Evolutionary conservation across 2,329 filamentous ascomycete species (phyloP).

Genomic region (Ophiosphaerella korrae): DNA sequence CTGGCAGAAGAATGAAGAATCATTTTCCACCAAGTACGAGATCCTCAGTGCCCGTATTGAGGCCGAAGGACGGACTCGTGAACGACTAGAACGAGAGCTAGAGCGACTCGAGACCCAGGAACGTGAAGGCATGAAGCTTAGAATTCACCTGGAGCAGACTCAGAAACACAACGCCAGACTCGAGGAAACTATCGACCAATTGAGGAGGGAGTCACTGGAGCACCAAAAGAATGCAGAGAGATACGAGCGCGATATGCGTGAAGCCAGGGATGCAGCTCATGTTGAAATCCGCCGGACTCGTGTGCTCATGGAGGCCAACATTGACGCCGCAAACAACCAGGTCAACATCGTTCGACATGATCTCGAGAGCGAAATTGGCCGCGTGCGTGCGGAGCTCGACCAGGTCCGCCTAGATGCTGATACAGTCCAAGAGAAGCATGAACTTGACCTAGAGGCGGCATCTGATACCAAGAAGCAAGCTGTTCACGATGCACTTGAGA

Average conservation of each 20-base stretch:
- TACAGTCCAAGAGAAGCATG: conserved; percentile 77
- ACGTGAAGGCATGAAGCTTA: conserved; percentile 76
- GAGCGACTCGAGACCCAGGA: conserved; percentile 61
- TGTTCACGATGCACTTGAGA: conserved; percentile 59
- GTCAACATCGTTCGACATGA: conserved; percentile 82
- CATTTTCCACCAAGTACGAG: conserved; percentile 60
- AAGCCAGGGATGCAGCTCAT: conserved; percentile 78
- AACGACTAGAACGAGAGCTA: conserved; percentile 54
- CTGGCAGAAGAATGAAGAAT: conserved; percentile 71
- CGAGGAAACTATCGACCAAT: conserved; percentile 58
- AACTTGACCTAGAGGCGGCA: conserved; percentile 83
- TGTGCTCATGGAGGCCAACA: conserved; percentile 76
- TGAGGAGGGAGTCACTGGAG: conserved; percentile 70
- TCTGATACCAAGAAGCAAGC: conserved; percentile 69
- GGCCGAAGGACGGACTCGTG: conserved; percentile 50
- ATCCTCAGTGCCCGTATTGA: conserved; percentile 59
- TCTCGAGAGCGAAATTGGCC: conserved; percentile 77
- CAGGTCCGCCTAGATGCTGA: conserved; percentile 79
- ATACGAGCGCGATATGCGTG: conserved; percentile 81
- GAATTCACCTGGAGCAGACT: conserved; percentile 70
- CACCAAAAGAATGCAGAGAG: conserved; percentile 71
- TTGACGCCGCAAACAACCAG: conserved; percentile 83
- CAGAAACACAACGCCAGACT: conserved; percentile 68
- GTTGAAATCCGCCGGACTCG: conserved; percentile 82
- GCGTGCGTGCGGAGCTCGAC: conserved; percentile 76